A percentile compares a stretch with the other conserved stretches of the same genome.
Conservation (phyloP, 2,329 filamentous ascomycete genomes). For the Pseudohalonectria lignicola region DNA sequence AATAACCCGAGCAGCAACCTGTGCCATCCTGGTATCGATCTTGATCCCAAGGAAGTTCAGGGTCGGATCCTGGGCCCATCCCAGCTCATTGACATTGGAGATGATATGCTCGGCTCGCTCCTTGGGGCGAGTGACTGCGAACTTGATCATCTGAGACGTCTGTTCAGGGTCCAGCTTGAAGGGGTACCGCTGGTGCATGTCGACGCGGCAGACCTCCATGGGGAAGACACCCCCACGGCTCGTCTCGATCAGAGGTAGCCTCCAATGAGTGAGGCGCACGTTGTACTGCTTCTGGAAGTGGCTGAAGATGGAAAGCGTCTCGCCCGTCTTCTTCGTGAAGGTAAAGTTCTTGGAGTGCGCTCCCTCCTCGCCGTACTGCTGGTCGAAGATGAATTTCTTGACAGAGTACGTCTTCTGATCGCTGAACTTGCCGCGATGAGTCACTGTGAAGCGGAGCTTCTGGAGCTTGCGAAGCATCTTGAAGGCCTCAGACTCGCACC, state of each 20-base stretch:
- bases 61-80: constrained; percentile 59
- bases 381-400: constrained; percentile 36
- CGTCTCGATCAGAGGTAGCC: constrained; percentile 48
- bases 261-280: constrained; percentile 29
- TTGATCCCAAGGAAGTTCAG: constrained; percentile 64
- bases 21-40: constrained; percentile 53
- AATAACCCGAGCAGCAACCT: constrained; percentile 60
- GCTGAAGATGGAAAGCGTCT: constrained; percentile 35
- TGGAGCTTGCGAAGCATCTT: constrained; percentile 40
- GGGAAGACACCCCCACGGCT: constrained; percentile 44
- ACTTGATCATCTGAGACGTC: constrained; percentile 84
- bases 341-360: constrained; percentile 37
- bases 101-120: constrained; percentile 60
- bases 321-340: constrained; percentile 40
- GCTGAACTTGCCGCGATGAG: constrained; percentile 36
- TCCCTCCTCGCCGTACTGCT: constrained; percentile 31
- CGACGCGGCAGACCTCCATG: constrained; percentile 46
- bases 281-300: constrained; percentile 49
- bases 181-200: constrained; percentile 46
- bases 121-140: constrained; percentile 69
- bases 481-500: constrained; percentile 43
- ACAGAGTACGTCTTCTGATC: constrained; percentile 40
- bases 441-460: constrained; percentile 45
- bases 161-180: constrained; percentile 52
- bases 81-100: constrained; percentile 52